phyloP scores from a whole-genome alignment of 2,329 filamentous ascomycete genomes.

The Colletotrichum sp. region DNA sequence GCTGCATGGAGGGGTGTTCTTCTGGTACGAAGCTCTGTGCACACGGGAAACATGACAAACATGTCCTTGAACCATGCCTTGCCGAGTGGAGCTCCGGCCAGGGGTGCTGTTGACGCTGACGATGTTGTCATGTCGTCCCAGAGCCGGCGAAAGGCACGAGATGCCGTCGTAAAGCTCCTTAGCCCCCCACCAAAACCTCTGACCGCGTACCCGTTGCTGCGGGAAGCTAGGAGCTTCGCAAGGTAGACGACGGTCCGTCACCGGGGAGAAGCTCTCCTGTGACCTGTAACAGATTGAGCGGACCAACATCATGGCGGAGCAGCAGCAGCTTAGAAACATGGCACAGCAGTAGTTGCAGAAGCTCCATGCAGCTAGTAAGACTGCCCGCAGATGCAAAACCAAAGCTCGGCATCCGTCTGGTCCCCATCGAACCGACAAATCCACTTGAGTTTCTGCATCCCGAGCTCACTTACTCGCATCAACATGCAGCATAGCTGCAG shows the following conservation, averaged over 20 bases:
- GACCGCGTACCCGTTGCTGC: neutral
- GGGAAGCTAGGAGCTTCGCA: slow-evolving; percentile 2
- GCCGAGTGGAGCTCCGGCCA: neutral
- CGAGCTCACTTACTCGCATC: slow-evolving; percentile 3
- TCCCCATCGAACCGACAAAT: neutral
- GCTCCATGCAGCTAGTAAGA: slow-evolving; percentile 2
- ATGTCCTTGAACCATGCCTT: slow-evolving; percentile 7
- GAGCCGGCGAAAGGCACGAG: neutral
- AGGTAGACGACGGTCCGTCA: neutral
- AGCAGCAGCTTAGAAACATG: slow-evolving; percentile 10
- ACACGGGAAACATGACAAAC: slow-evolving; percentile 11
- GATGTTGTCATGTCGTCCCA: slow-evolving; percentile 11
- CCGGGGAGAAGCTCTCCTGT: neutral
- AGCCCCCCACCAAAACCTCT: neutral
- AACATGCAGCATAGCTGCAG: slow-evolving; percentile 12
- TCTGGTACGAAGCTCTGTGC: slow-evolving; percentile 3
- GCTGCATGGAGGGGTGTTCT: slow-evolving; percentile 14
- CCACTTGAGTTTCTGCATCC: slow-evolving; percentile 1
- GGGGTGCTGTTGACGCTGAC: neutral
- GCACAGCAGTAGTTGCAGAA: slow-evolving; percentile 4
- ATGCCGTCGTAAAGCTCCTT: neutral
- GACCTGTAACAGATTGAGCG: neutral
- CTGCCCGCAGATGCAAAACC: slow-evolving; percentile 9
- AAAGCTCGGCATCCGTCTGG: slow-evolving; percentile 6
- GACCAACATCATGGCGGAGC: slow-evolving; percentile 5